phyloP scores from a whole-genome alignment of 2,329 filamentous ascomycete species.

The Trichoderma endophyticum region DNA sequence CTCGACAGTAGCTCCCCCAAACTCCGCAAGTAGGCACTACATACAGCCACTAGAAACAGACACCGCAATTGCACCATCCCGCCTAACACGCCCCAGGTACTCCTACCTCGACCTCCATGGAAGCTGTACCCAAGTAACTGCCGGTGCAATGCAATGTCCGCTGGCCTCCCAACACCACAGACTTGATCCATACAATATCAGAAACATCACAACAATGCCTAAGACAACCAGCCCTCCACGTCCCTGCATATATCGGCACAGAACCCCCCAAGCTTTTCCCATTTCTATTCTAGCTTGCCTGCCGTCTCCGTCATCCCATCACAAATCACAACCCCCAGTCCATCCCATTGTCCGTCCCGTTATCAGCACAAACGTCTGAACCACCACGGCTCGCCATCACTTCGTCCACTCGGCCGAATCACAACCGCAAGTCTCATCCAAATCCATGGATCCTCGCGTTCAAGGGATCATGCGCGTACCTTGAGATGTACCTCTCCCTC shows the following conservation, averaged over 20 bases:
- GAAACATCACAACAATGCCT: background rate
- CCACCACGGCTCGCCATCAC: background rate
- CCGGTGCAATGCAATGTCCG: background rate
- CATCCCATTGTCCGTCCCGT: background rate
- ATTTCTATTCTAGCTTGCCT: background rate
- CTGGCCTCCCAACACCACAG: background rate
- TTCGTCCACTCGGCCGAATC: background rate
- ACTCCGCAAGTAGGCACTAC: background rate
- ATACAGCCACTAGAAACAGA: background rate
- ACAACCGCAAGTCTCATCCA: background rate
- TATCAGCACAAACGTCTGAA: background rate
- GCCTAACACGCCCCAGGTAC: background rate
- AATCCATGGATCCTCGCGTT: background rate
- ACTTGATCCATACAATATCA: background rate
- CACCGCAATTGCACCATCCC: background rate
- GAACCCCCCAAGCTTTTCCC: background rate
- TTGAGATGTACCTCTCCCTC: conserved; percentile 8
- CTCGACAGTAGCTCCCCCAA: background rate
- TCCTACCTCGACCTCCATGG: background rate
- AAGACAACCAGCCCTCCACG: background rate
- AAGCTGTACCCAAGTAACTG: background rate
- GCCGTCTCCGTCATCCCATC: background rate
- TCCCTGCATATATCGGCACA: background rate
- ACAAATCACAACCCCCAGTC: background rate
- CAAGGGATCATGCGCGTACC: background rate